A percentile compares a stretch with the other conserved stretches of the same genome.
These are phyloP conservation scores for Halenospora varia DNA, from an alignment of 495 filamentous ascomycete genomes.

Conservation along the genomic window DNA sequence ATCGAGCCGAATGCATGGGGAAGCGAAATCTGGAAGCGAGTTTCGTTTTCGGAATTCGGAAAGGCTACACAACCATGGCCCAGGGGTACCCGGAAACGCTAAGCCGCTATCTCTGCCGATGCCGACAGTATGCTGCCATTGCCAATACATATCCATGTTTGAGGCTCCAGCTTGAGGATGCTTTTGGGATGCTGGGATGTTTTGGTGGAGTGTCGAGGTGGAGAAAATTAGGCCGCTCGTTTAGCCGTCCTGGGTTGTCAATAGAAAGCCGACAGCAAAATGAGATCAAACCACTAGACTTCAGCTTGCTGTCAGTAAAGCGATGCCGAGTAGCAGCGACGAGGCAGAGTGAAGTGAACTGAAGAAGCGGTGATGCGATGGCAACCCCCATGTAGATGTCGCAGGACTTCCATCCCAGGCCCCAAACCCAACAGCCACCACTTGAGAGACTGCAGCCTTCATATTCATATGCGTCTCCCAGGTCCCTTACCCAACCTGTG, in stretches of 20 bases:
- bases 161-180: background rate
- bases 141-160: background rate
- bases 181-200: background rate
- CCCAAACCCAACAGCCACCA: background rate
- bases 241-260: background rate
- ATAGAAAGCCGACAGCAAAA: no score
- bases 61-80: no score
- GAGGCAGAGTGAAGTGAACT: background rate
- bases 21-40: no score
- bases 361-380: background rate
- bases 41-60: no score
- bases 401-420: background rate
- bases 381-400: background rate
- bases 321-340: no score
- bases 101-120: background rate
- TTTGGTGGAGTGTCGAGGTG: background rate
- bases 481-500: constrained; percentile 3
- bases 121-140: no score
- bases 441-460: constrained; percentile 1
- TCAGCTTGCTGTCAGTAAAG: no score
- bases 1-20: no score
- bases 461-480: background rate
- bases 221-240: background rate
- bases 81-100: background rate
- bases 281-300: no score